phyloP scores from a whole-genome alignment of 2,329 filamentous ascomycete genomes.

The Myriosclerotinia curreyana region DNA sequence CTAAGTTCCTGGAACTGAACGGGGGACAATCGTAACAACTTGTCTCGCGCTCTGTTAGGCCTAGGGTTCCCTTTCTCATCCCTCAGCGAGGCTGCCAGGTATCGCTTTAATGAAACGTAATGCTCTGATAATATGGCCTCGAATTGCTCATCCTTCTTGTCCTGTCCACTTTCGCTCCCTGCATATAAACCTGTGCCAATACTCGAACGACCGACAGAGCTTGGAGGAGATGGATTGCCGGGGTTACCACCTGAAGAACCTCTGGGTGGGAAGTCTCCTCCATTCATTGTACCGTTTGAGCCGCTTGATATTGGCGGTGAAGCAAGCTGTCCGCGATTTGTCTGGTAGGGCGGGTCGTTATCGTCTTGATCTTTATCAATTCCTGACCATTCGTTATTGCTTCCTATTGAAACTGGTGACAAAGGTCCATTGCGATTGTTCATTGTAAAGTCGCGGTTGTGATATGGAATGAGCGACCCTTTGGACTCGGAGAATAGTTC shows the following conservation, averaged over 20 bases:
- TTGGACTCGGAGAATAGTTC: conserved; percentile 13
- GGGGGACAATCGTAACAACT: conserved; percentile 81
- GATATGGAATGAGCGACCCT: conserved; percentile 11
- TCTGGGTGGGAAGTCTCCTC: conserved; percentile 52
- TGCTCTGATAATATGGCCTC: conserved; percentile 70
- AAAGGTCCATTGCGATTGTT: conserved; percentile 72
- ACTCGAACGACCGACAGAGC: conserved; percentile 82
- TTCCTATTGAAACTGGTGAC: conserved; percentile 72
- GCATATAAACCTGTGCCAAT: conserved; percentile 70
- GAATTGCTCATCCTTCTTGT: conserved; percentile 61
- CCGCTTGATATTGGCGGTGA: conserved; percentile 69
- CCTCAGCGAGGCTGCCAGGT: conserved; percentile 63
- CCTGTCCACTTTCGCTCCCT: conserved; percentile 62
- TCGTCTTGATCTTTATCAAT: conserved; percentile 62
- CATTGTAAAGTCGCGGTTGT: conserved; percentile 48
- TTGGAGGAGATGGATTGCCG: conserved; percentile 76
- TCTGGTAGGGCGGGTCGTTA: conserved; percentile 48
- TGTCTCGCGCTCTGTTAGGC: conserved; percentile 89
- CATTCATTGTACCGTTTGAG: conserved; percentile 59
- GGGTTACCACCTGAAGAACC: conserved; percentile 47
- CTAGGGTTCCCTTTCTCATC: conserved; percentile 73
- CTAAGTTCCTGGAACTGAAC: conserved; percentile 97
- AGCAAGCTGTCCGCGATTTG: conserved; percentile 57
- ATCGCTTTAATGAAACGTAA: conserved; percentile 70
- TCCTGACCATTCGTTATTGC: conserved; percentile 76